Percentiles rank a stretch among this genome's conserved stretches.
Evolutionary conservation across 2,329 filamentous ascomycete genomes (phyloP).

Genomic region (Epichloe gansuensis): DNA sequence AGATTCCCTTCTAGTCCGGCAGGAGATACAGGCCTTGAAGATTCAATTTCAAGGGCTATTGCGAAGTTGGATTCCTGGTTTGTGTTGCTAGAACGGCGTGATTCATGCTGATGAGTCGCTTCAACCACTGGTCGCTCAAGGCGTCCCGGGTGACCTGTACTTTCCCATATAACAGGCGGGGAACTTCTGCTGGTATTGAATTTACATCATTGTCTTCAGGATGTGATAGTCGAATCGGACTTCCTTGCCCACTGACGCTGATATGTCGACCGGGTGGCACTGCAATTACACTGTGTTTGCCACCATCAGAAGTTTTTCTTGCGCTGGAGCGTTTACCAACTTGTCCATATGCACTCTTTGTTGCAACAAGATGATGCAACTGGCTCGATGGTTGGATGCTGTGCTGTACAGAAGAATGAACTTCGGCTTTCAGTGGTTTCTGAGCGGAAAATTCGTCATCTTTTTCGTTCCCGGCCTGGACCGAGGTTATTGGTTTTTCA

Average conservation of each 20-base stretch:
- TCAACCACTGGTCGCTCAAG: neutral
- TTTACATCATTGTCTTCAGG: neutral
- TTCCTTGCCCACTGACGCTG: conserved; percentile 4
- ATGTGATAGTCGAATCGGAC: conserved; percentile 1
- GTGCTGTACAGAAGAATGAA: neutral
- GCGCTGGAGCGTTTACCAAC: neutral
- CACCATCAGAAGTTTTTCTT: neutral
- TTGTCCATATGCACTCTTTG: neutral
- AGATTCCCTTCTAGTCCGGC: neutral
- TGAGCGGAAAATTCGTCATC: neutral
- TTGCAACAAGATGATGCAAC: neutral
- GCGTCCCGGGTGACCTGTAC: no score
- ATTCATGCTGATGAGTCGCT: neutral
- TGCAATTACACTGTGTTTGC: neutral
- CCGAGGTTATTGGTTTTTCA: neutral
- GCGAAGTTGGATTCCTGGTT: neutral
- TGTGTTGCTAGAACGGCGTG: neutral
- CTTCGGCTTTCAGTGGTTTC: neutral
- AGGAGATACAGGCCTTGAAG: neutral
- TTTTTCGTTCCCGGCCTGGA: neutral
- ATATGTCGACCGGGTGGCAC: neutral
- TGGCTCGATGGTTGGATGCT: neutral
- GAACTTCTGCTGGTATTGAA: neutral
- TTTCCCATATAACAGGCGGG: neutral
- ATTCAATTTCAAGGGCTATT: neutral